Evolutionary conservation across 1,284 basidiomycete genomes (phyloP), one percentile per base, ranked within the genome.

Genomic region (Leccinum variabile): DNA sequence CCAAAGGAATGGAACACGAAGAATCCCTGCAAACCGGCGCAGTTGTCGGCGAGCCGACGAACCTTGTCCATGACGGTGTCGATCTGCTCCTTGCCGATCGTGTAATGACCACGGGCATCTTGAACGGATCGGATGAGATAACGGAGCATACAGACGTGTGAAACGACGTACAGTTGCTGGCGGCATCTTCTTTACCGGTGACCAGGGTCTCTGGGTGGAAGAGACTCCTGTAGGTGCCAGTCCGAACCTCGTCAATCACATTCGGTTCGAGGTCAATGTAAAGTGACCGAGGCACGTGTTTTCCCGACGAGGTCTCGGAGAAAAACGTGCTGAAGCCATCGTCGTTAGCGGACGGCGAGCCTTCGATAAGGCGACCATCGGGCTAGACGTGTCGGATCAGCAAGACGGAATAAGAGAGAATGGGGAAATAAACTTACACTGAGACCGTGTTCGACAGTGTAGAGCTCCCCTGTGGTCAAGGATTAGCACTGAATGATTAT

Each of bases 1-100:
- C 97, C 97, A 77, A 98, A 98, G 57, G 97, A 99, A 84, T 99
- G 97, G 91, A 99, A 99, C 74, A 98, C 95, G 76, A 99, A 99
- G 88, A 99, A 99, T 72, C 97, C 97, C 81, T 99, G 97, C 53
- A 99, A 90, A 75, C 97, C 97, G 66, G 88, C 88, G 82, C 97
- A 98, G 83, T 98, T 97, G 81, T 99, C 97, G 65, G 97, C 91
- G 67, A 99, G 87, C 72, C 94, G 91, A 77, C 97, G 92, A 73
- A 98, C 86, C 76, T 95, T 95, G 83, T 99, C 97, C 86, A 98
- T 94, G 59, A 97, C 96, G 56, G 84, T 77, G 74, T 92, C 90
- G 64, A 95, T 94, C 80, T 91, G 91, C 79, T 98, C 96, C 81
- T 98, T 98, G 72, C 96, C 96, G 75, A 98, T 91, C 66, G 97